These are phyloP conservation scores for Eimeria acervulina DNA, from an alignment of 169 alveolate genomes.

Conservation along the genomic window DNA sequence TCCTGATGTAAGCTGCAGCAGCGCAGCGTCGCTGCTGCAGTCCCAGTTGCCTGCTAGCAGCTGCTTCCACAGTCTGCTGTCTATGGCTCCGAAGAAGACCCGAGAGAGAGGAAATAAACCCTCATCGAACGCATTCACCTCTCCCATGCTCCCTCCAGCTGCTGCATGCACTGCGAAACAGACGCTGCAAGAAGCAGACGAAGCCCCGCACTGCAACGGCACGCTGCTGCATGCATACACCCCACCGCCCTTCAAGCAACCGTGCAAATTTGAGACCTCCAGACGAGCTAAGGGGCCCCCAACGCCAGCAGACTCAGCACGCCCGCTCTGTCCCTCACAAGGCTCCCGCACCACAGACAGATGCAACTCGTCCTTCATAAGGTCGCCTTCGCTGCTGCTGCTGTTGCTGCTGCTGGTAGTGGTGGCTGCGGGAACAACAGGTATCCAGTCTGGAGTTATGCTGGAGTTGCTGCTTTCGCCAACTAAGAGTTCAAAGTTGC, in stretches of 20 bases:
- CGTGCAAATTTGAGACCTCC: constrained; percentile 63
- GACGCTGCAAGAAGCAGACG: constrained; percentile 57
- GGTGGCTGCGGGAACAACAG: not conserved
- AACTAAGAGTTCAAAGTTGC: constrained; percentile 50
- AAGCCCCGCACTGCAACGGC: constrained; percentile 74
- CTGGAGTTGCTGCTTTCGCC: constrained; percentile 47
- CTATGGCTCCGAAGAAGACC: constrained; percentile 73
- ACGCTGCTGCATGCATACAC: constrained; percentile 64
- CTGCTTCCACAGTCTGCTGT: not conserved
- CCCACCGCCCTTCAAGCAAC: not conserved
- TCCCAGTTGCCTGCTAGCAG: constrained; percentile 71
- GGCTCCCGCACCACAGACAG: not conserved
- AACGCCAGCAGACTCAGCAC: not conserved
- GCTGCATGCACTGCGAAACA: constrained; percentile 47
- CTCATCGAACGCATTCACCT: not conserved
- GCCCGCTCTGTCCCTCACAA: not conserved
- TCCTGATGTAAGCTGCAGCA: constrained; percentile 65
- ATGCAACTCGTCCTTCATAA: not conserved
- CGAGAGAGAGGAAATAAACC: constrained; percentile 48
- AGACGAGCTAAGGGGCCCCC: not conserved
- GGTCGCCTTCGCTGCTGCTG: not conserved
- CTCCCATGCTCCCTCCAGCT: not conserved
- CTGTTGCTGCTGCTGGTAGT: not conserved
- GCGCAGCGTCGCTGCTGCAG: constrained; percentile 38
- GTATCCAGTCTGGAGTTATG: constrained; percentile 1